phyloP scores from a whole-genome alignment of 371 early-diverging fungal species.

The Capillidium rhysosporum region DNA sequence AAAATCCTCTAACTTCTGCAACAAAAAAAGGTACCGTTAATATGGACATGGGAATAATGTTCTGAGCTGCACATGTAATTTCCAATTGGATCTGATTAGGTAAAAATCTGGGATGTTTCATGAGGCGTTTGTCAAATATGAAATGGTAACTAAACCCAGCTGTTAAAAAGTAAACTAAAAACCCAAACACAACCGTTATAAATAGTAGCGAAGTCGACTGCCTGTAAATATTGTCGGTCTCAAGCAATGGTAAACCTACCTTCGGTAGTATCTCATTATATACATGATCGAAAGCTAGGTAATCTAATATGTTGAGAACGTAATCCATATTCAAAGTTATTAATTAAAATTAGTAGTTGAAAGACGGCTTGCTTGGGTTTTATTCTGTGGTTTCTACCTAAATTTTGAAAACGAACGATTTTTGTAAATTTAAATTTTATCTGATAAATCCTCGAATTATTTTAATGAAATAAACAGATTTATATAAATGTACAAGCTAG shows the following conservation, averaged over 20 bases:
- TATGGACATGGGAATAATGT: conserved; percentile 57
- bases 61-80: conserved; percentile 50
- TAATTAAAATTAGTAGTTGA: too few relatives aligned
- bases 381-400: too few relatives aligned
- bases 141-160: conserved; percentile 54
- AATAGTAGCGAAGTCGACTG: conserved; percentile 45
- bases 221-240: conserved; percentile 41
- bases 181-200: conserved; percentile 44
- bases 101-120: conserved; percentile 82
- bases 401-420: too few relatives aligned
- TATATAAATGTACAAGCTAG: too few relatives aligned
- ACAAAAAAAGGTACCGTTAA: conserved; percentile 79
- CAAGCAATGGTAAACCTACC: conserved; percentile 9
- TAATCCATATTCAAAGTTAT: conserved; percentile 13
- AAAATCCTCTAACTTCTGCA: conserved; percentile 74
- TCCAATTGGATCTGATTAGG: conserved; percentile 73
- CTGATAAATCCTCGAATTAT: too few relatives aligned
- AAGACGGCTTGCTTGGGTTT: too few relatives aligned
- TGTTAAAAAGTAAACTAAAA: conserved; percentile 55
- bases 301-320: conserved; percentile 19
- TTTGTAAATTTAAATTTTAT: too few relatives aligned
- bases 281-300: conserved; percentile 15
- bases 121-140: conserved; percentile 68
- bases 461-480: too few relatives aligned
- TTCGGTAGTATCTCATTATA: conserved; percentile 4